Evolutionary conservation across 2,329 filamentous ascomycete species (phyloP).

Genomic region (Exophiala aquamarina): DNA sequence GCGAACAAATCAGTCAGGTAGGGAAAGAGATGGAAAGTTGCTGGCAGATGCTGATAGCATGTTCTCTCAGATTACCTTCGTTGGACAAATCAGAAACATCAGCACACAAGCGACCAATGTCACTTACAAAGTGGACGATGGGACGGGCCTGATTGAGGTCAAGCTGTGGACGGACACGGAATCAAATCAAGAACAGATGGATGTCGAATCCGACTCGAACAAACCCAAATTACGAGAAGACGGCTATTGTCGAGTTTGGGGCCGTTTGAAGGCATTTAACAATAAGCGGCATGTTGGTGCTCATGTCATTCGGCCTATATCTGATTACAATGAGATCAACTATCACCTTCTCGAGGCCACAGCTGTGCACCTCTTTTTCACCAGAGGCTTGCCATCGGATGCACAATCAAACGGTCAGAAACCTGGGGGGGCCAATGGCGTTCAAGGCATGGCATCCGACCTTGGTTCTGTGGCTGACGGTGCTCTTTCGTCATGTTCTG

Average conservation of each 20-base stretch:
- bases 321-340: constrained; percentile 87
- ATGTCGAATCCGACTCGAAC: constrained; percentile 45
- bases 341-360: constrained; percentile 91
- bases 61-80: constrained; percentile 68
- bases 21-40: not conserved
- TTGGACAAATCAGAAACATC: constrained; percentile 88
- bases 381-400: constrained; percentile 62
- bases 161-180: constrained; percentile 78
- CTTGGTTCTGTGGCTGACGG: constrained; percentile 30
- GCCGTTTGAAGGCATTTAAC: constrained; percentile 78
- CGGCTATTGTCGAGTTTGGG: constrained; percentile 81
- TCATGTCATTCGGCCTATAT: constrained; percentile 75
- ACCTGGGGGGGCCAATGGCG: constrained; percentile 36
- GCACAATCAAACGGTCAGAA: constrained; percentile 39
- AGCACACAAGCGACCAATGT: constrained; percentile 85
- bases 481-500: constrained; percentile 51
- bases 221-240: constrained; percentile 64
- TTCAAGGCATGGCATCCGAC: constrained; percentile 34
- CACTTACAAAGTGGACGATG: constrained; percentile 92
- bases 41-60: not conserved
- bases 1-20: constrained; percentile 64
- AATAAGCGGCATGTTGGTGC: constrained; percentile 80
- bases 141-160: constrained; percentile 87
- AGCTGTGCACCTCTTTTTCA: constrained; percentile 82
- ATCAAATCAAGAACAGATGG: constrained; percentile 44